Evolutionary conservation across 495 filamentous ascomycete species (phyloP), one percentile per base, ranked within the genome.

Genomic region (Lepraria neglecta): DNA sequence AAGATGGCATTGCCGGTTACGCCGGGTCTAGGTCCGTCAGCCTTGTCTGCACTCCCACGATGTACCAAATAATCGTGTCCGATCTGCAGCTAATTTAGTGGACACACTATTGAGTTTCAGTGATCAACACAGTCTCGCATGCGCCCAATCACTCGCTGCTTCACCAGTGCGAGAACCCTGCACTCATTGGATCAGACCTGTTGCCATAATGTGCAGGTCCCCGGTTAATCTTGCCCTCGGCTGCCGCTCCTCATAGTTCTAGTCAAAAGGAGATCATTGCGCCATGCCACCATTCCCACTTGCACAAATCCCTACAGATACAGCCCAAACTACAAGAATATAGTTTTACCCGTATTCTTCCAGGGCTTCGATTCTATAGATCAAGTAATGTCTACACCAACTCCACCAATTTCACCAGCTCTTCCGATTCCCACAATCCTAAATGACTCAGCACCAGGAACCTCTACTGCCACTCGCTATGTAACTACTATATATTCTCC

Each of bases 21-120:
- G 48, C 48, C 27, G 27, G 27, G 48, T 52, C 48, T 27, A 10
- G 31, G 47, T 59, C 30, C n/a, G 6, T 31, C 56, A 58, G 56
- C 56, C 57, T 59, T 51, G 24, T 51, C 7, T 4, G 0, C 31
- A 1, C 24, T 21, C 4, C 17, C 3, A 30, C 15, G 0, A 35
- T 11, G 9, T n/a, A 44, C 35, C 19, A 43, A 43, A 27, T 33
- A 2, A n/a, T 31, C 4, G 17, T 15, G 9, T 31, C 57, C 31
- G 46, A 52, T 52, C 17, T 52, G 48, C 15, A 27, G 28, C 0
- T 17, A 30, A 3, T 28, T 10, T 52, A 31, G 48, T 31, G 48
- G 31, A 31, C 48, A 10, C 27, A 52, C 28, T 31, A 31, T 15
- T 3, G 14, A 31, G 17, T n/a, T 38, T 21, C 30, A 31, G 21